Evolutionary conservation across 2,329 filamentous ascomycete genomes (phyloP).

Genomic region (Arthrobotrys sphaeroides): DNA sequence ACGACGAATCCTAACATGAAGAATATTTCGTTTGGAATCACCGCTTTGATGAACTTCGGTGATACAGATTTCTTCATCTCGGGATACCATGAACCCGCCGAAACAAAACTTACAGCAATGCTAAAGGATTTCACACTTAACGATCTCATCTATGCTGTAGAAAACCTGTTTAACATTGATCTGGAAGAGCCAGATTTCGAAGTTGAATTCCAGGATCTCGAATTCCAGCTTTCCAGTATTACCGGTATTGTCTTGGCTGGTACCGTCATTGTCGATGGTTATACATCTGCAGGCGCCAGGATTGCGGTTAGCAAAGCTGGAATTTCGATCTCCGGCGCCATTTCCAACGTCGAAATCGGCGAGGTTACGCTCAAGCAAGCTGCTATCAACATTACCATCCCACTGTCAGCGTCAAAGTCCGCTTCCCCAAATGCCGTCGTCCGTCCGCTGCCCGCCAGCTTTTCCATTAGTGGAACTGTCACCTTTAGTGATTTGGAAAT

Average conservation of each 20-base stretch:
- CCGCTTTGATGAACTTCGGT: neutral
- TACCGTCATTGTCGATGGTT: neutral
- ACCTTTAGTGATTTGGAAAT: constrained; percentile 8
- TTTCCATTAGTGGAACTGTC: constrained; percentile 8
- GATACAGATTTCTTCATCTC: constrained; percentile 4
- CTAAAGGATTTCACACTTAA: neutral
- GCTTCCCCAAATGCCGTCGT: neutral
- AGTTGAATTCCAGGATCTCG: neutral
- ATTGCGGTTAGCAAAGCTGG: constrained; percentile 3
- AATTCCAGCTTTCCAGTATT: constrained; percentile 4
- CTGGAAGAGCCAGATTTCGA: constrained; percentile 12
- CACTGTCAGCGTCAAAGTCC: neutral
- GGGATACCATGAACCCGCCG: neutral
- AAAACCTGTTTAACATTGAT: neutral
- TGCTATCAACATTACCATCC: constrained; percentile 14
- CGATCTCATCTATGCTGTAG: constrained; percentile 7
- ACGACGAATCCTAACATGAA: neutral
- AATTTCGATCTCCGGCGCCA: constrained; percentile 3
- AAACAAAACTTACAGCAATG: constrained; percentile 5
- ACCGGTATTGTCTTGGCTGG: constrained; percentile 1
- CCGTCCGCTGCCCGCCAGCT: constrained; percentile 11
- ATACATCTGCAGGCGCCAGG: neutral
- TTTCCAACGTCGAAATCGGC: neutral
- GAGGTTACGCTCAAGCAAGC: neutral
- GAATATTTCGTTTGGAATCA: constrained; percentile 7